These are phyloP conservation scores for Suhomyces sp. DNA, from an alignment of 805 yeast genomes.

Conservation along the genomic window DNA sequence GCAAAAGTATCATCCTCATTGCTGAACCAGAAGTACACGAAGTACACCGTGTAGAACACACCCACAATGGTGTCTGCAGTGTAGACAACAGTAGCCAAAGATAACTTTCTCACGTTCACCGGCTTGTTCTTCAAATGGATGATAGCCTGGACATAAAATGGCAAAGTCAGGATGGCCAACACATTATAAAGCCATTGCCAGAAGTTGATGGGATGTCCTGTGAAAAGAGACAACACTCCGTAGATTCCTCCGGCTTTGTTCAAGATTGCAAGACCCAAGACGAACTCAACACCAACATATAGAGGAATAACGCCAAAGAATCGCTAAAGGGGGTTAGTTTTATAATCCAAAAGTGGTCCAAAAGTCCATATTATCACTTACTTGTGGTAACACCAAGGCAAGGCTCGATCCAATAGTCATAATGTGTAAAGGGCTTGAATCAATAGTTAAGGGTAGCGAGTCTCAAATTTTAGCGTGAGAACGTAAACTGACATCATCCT, in stretches of 20 bases:
- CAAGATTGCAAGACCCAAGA: constrained; percentile 70
- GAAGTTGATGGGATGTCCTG: constrained; percentile 82
- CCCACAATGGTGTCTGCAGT: constrained; percentile 67
- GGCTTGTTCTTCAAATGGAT: constrained; percentile 33
- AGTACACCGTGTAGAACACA: constrained; percentile 68
- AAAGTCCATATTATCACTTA: too few species aligned
- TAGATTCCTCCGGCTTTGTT: constrained; percentile 89
- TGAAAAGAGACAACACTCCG: constrained; percentile 81
- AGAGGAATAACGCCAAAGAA: constrained; percentile 76
- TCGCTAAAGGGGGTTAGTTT: constrained; percentile 45
- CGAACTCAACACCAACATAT: constrained; percentile 82
- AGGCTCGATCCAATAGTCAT: not conserved
- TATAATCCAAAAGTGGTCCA: too few species aligned
- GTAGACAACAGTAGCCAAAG: constrained; percentile 64
- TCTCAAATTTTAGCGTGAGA: too few species aligned
- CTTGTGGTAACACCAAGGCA: not conserved
- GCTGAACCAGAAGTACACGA: constrained; percentile 73
- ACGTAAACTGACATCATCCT: too few species aligned
- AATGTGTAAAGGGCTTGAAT: too few species aligned
- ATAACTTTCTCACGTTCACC: constrained; percentile 59
- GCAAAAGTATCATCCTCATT: constrained; percentile 32
- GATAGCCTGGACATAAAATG: constrained; percentile 66
- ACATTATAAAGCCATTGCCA: constrained; percentile 82
- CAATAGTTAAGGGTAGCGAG: too few species aligned
- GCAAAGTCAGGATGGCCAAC: constrained; percentile 59